Percentiles rank a stretch among this genome's conserved stretches.
Conservation (phyloP, 306 rosid genomes). For the Oemleria cerasiformis region DNA sequence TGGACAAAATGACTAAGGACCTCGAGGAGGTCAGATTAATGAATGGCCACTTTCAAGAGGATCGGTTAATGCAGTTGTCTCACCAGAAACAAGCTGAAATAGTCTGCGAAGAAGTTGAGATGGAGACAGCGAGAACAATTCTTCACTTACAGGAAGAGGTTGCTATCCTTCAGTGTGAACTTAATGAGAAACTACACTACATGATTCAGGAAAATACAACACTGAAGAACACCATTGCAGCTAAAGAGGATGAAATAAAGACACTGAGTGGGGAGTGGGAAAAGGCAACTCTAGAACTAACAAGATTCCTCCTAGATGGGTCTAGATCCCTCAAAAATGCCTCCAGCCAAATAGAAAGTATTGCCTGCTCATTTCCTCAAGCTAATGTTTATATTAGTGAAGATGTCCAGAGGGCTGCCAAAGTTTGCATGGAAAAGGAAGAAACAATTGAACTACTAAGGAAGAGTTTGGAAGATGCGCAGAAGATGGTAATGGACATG, state of each 20-base stretch:
- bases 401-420: conserved; percentile 70
- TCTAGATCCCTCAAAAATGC: conserved; percentile 82
- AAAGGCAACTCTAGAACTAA: conserved; percentile 72
- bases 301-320: conserved; percentile 82
- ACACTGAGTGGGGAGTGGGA: conserved; percentile 69
- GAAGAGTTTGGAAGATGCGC: conserved; percentile 80
- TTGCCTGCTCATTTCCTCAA: conserved; percentile 67
- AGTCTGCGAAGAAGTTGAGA: conserved; percentile 85
- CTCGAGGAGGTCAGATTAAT: conserved; percentile 67
- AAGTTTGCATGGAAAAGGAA: conserved; percentile 71
- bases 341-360: conserved; percentile 68
- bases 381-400: conserved; percentile 54
- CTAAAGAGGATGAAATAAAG: conserved; percentile 65
- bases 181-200: conserved; percentile 53
- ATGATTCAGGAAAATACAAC: conserved; percentile 63
- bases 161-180: conserved; percentile 61
- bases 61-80: conserved; percentile 54
- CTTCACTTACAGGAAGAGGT: conserved; percentile 90
- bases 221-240: conserved; percentile 49
- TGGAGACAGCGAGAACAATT: conserved; percentile 82
- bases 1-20: conserved; percentile 64
- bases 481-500: conserved; percentile 59
- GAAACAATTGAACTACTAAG: conserved; percentile 68
- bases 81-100: conserved; percentile 55
- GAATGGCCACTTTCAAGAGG: conserved; percentile 57